Conservation (phyloP, 306 rosid species). For the Neltuma alba region DNA sequence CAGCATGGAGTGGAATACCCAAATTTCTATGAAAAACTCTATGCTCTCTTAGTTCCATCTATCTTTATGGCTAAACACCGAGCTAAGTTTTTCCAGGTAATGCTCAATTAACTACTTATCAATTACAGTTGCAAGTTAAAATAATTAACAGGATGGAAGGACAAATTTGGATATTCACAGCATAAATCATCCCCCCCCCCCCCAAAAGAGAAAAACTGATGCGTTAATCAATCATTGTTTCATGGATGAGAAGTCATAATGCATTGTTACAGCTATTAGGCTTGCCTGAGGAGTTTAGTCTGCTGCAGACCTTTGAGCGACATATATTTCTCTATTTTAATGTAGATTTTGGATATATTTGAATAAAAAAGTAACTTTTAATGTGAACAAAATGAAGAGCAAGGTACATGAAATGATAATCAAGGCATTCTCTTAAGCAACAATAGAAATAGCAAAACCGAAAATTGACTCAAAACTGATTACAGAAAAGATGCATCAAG, state of each 20-base stretch:
- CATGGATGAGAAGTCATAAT: conserved; percentile 1
- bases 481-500: background rate
- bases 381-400: background rate
- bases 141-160: background rate
- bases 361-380: background rate
- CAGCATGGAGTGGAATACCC: conserved; percentile 91
- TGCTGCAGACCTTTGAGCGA: background rate
- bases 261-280: background rate
- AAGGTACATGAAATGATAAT: background rate
- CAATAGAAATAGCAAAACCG: conserved; percentile 1
- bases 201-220: too few species aligned
- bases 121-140: background rate
- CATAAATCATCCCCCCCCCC: conserved; percentile 1
- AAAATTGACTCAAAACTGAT: conserved; percentile 3
- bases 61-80: conserved; percentile 94
- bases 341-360: background rate
- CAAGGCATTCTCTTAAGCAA: conserved; percentile 12
- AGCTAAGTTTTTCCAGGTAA: conserved; percentile 81
- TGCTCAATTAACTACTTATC: conserved; percentile 9
- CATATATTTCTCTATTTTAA: background rate
- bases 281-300: background rate
- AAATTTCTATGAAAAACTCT: conserved; percentile 83
- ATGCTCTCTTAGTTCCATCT: conserved; percentile 79
- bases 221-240: too few species aligned
- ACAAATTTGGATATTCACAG: background rate